phyloP scores from a whole-genome alignment of 2,329 filamentous ascomycete genomes.

The Neopestalotiopsis rosae region DNA sequence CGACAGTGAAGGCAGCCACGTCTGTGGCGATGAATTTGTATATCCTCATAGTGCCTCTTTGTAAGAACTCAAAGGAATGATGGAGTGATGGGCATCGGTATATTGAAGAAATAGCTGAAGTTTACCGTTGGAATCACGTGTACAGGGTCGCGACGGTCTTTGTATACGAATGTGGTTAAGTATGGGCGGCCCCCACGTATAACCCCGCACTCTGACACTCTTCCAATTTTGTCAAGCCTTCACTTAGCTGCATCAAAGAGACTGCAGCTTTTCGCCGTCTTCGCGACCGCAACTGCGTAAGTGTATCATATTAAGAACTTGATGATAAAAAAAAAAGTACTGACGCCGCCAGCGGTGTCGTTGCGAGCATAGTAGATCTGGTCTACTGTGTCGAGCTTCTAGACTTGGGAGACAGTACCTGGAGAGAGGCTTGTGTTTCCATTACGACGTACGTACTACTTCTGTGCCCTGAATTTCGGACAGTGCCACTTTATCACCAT shows the following conservation, averaged over 20 bases:
- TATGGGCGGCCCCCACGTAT: too few species aligned
- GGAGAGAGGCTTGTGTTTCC: conserved; percentile 6
- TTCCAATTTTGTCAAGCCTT: conserved; percentile 2
- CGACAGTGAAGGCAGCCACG: background rate
- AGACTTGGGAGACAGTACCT: background rate
- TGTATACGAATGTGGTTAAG: too few species aligned
- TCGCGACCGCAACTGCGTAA: conserved; percentile 5
- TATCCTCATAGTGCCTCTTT: background rate
- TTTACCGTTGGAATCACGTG: too few species aligned
- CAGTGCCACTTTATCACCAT: background rate
- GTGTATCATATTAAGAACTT: background rate
- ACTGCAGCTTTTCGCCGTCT: conserved; percentile 4
- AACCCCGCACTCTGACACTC: background rate
- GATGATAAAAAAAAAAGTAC: background rate
- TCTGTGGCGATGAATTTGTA: conserved; percentile 4
- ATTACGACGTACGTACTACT: conserved; percentile 5
- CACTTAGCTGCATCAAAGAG: conserved; percentile 5
- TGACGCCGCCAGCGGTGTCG: conserved; percentile 5
- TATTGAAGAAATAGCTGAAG: too few species aligned
- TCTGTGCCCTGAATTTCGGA: background rate
- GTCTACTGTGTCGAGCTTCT: conserved; percentile 8
- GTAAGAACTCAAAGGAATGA: too few species aligned
- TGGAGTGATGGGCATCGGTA: too few species aligned
- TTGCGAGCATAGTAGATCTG: conserved; percentile 7
- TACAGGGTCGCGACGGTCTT: too few species aligned